These are phyloP conservation scores for Mucor circinelloides DNA, from an alignment of 371 early-diverging fungal genomes.

Conservation along the genomic window DNA sequence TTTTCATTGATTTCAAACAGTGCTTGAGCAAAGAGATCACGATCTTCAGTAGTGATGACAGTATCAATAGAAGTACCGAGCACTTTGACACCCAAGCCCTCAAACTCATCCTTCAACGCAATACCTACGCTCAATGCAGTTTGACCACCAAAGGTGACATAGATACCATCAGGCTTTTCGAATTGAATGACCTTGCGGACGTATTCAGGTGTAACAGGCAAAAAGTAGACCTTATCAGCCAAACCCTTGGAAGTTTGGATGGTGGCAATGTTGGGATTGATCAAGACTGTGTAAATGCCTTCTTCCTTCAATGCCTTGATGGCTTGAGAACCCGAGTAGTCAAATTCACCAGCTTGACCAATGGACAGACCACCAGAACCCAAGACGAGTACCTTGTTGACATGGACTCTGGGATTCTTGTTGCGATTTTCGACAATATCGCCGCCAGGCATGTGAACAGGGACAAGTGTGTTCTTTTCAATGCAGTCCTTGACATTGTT, in stretches of 20 bases:
- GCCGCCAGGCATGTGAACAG: constrained; percentile 74
- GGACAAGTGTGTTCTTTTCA: constrained; percentile 72
- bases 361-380: constrained; percentile 96
- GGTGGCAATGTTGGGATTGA: constrained; percentile 97
- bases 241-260: constrained; percentile 93
- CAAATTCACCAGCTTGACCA: constrained; percentile 98
- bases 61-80: constrained; percentile 93
- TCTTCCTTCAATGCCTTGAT: constrained; percentile 97
- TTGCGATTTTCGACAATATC: constrained; percentile 52
- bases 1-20: constrained; percentile 84
- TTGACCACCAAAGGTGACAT: constrained; percentile 95
- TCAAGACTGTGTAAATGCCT: constrained; percentile 88
- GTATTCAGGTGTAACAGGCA: constrained; percentile 91
- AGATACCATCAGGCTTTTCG: constrained; percentile 94
- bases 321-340: constrained; percentile 95
- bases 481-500: constrained; percentile 72
- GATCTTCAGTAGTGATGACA: constrained; percentile 91
- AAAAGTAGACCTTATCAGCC: constrained; percentile 94
- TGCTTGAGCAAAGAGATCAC: constrained; percentile 90
- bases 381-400: constrained; percentile 87
- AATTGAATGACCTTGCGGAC: constrained; percentile 89
- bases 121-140: constrained; percentile 94
- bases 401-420: constrained; percentile 55
- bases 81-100: constrained; percentile 80
- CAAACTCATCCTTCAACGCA: constrained; percentile 84